Evolutionary conservation across 306 rosid genomes (phyloP), one percentile per base, ranked within the genome.

Genomic region (Rosa lucieae): DNA sequence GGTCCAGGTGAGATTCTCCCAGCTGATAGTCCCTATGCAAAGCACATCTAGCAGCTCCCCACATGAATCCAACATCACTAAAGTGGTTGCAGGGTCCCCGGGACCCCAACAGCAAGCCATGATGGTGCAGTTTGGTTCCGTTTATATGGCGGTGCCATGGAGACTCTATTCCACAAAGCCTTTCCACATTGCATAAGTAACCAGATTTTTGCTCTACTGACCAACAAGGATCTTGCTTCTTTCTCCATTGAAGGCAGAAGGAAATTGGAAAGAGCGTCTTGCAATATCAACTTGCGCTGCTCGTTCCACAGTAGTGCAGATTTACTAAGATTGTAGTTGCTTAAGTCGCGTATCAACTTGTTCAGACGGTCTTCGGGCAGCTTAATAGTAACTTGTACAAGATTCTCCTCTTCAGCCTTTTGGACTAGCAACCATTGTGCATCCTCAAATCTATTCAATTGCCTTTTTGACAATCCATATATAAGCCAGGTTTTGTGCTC

Each of bases 401-500:
- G 23, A 53, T 53, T 53, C 23, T 53, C 61, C 61, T 53, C 61
- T 20, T 53, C 23, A 20, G 23, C 61, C 61, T 53, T 53, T 53
- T 17, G 59, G 59, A 53, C 23, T 5, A 17, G 21, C 6, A 53
- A 53, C 59, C 23, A 53, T 53, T 53, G 21, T 53, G 59, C 59
- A 18, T 17, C 59, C 23, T 53, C 21, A 53, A 53, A 53, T 18
- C 23, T 15, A 53, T 18, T 53, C 59, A 53, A 18, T 53, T 10
- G 10, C 59, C 18, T 53, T 53, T 56, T n/a, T 56, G 29, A 9
- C 26, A 56, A 56, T 56, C 63, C 26, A 56, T 56, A n/a, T 56
- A n/a, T 3, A 56, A 56, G 23, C 63, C 92, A 40, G 89, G 78
- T 72, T 95, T 92, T 26, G 97, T 97, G 78, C 88, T 86, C 10